Percentiles rank a stretch among this genome's conserved stretches.
Evolutionary conservation across 345 rosid species (phyloP).

Genomic region (Anacardium occidentale): DNA sequence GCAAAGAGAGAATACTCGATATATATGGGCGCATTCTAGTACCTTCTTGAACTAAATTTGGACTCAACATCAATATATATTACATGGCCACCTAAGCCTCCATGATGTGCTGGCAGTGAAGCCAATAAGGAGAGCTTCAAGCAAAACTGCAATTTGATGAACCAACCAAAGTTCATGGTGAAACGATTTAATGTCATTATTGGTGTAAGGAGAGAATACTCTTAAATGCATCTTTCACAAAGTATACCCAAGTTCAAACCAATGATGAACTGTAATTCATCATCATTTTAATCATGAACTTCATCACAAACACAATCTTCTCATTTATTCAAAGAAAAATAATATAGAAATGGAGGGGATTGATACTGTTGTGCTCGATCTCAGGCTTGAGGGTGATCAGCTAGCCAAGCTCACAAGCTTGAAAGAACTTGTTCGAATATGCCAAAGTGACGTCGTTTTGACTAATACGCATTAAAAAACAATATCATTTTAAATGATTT

Average conservation of each 20-base stretch:
- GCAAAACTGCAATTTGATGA: constrained; percentile 55
- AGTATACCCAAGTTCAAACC: not conserved
- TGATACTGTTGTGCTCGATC: too few relatives aligned
- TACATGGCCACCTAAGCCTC: constrained; percentile 80
- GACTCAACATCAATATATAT: constrained; percentile 76
- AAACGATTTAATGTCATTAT: not conserved
- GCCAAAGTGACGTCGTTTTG: too few relatives aligned
- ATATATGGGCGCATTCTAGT: not conserved
- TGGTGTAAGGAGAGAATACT: not conserved
- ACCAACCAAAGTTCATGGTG: not conserved
- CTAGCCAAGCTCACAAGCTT: too few relatives aligned
- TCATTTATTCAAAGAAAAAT: not conserved
- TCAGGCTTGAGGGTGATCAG: too few relatives aligned
- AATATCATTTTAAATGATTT: too few relatives aligned
- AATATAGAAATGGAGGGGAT: not conserved
- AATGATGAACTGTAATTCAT: not conserved
- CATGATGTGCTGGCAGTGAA: constrained; percentile 58
- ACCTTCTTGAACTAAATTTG: constrained; percentile 87
- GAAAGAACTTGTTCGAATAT: too few relatives aligned
- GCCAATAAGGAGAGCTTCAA: constrained; percentile 75
- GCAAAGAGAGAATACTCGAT: not conserved
- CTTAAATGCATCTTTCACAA: not conserved
- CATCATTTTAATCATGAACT: not conserved
- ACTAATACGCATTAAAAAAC: too few relatives aligned
- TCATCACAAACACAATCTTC: not conserved